Percentiles rank a stretch among this genome's conserved stretches.
These are phyloP conservation scores for Rhododendron williamsianum DNA, from an alignment of 148 eudicot genomes.

Conservation along the genomic window DNA sequence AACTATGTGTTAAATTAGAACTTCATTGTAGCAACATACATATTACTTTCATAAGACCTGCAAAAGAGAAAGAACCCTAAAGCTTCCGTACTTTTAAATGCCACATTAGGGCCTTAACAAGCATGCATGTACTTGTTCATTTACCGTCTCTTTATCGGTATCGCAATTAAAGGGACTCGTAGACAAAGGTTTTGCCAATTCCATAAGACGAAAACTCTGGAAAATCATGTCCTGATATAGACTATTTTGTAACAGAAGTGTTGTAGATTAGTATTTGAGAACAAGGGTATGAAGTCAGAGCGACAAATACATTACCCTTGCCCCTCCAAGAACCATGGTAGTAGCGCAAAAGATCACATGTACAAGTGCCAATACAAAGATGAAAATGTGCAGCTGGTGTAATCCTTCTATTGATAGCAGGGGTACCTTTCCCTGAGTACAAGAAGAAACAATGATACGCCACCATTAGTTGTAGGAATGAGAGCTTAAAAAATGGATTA, in stretches of 20 bases:
- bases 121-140: too few relatives aligned
- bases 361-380: constrained; percentile 83
- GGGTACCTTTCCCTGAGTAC: constrained; percentile 64
- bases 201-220: not conserved
- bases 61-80: not conserved
- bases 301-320: constrained; percentile 45
- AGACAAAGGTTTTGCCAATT: not conserved
- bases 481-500: not conserved
- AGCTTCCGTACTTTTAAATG: too few relatives aligned
- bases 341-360: constrained; percentile 71
- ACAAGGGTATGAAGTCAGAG: not conserved
- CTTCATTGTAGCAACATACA: not conserved
- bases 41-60: not conserved
- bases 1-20: not conserved
- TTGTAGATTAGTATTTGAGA: not conserved
- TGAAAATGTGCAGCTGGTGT: constrained; percentile 93
- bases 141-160: too few relatives aligned
- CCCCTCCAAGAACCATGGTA: constrained; percentile 84
- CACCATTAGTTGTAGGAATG: not conserved
- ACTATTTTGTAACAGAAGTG: not conserved
- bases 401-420: constrained; percentile 76
- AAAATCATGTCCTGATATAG: not conserved
- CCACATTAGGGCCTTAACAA: too few relatives aligned
- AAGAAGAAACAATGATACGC: not conserved
- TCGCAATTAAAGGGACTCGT: not conserved